Evolutionary conservation across 73 alveolate species (phyloP), one percentile per base, ranked within the genome.

Genomic region (Tetrahymena elliotti): DNA sequence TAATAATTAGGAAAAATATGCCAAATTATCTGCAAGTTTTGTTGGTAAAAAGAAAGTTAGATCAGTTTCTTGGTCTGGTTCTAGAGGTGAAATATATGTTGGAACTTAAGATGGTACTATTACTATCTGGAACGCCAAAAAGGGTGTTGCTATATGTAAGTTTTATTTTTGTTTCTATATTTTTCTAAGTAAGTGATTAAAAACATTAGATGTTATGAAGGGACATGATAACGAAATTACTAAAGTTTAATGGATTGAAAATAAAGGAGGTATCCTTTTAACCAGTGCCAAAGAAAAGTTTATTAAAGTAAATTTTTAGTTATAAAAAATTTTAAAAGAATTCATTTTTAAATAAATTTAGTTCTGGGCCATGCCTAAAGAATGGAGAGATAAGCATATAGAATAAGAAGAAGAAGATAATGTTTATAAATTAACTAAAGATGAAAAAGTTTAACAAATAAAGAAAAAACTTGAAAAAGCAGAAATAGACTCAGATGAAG

Each of bases 31-130:
- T 38, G 96, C 96, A 88, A 84, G 95, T 33, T 94, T 94, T 20
- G 93, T 84, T 52, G 96, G 95, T 10, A 94, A 94, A 94, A 34
- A 24, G 36, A 33, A 94, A 36, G 35, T 94, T 88, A 94, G 96
- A 94, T 94, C 93, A 52, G 93, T 94, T 40, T 94, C 93, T 33
- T 94, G 96, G 96, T 94, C 96, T n/a, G 53, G 93, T 20, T 94
- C 96, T 7, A 94, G 96, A 94, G 95, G 95, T 52, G 96, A 94
- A 53, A 52, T 53, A 22, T 33, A 83, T 94, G 96, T 94, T 9
- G 96, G 96, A 6, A 94, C 93, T 94, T 84, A 84, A 40, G 96
- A 94, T 88, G 96, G 96, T 47, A 94, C 96, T 34, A 94, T 94
- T 7, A 94, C 96, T 34, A 93, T 94, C 15, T 94, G 96, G 96